Evolutionary conservation across 805 yeast genomes (phyloP).

Genomic region (Candida alai): DNA sequence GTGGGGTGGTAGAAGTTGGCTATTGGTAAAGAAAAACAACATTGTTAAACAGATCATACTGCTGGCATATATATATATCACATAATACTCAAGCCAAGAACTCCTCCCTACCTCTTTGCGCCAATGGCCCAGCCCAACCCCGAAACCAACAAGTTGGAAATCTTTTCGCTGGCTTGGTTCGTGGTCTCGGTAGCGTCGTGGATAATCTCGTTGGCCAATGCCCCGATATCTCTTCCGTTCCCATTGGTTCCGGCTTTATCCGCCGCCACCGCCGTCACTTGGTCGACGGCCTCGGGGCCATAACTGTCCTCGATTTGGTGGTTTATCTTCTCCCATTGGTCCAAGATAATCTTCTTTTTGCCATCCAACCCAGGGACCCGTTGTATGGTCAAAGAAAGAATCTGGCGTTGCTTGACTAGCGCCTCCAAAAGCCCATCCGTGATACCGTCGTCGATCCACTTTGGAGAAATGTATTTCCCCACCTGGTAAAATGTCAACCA

Average conservation of each 20-base stretch:
- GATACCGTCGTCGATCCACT: conserved; percentile 21
- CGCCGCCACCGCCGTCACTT: background rate
- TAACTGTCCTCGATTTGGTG: conserved; percentile 22
- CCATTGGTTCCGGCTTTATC: background rate
- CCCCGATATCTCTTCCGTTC: conserved; percentile 9
- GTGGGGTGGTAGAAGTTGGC: background rate
- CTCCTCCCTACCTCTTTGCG: no score
- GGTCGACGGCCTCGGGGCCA: background rate
- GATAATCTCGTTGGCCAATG: conserved; percentile 26
- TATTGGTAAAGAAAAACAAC: no score
- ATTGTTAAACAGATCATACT: background rate
- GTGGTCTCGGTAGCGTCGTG: conserved; percentile 29
- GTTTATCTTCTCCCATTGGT: conserved; percentile 60
- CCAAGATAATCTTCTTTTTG: conserved; percentile 51
- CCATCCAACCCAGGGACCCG: conserved; percentile 33
- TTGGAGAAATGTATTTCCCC: conserved; percentile 46
- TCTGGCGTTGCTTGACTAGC: conserved; percentile 48
- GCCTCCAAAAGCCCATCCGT: conserved; percentile 16
- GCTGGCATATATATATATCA: conserved; percentile 2
- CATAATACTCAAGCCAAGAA: background rate
- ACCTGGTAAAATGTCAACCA: conserved; percentile 80
- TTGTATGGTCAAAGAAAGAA: conserved; percentile 50
- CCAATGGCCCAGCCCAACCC: conserved; percentile 67
- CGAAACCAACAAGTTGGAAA: conserved; percentile 47
- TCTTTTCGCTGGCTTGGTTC: conserved; percentile 41